Base-by-base conservation (phyloP, 805 yeast species). In the Wickerhamomyces canadensis region DNA sequence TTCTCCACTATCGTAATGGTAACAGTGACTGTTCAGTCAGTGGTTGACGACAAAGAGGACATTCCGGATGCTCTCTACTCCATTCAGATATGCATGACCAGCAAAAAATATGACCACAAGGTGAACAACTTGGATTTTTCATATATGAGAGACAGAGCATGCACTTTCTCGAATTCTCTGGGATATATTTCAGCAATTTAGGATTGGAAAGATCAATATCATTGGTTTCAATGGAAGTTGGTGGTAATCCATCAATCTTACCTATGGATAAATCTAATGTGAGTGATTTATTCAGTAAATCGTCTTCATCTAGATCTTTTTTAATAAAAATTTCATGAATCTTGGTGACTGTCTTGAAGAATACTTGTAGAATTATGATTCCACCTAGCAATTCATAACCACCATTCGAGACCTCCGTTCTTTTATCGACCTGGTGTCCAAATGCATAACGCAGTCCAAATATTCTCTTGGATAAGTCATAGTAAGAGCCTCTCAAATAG, bases 41-140 rank as follows among this genome's bases (percentile, higher is more conserved):
- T 18, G 65, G 69, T 45, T 82, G 93, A 37, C 98, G 62, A 54
- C 98, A 93, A 19, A 93, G 64, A 0, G 98, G 98, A 55, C 98
- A 91, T 53, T 88, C 96, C 0, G 87, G 80, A 42, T 74, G 65
- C 47, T 88, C 96, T 44, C 86, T 68, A 41, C 88, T 76, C 98
- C 98, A 91, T 49, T 84, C 95, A 6, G 78, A 69, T 5, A 88
- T 78, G 57, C 98, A 91, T 6, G 67, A 68, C 97, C 98, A 91
- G 61, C 98, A 91, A 58, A 85, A 91, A 13, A 86, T 40, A 57
- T 91, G 98, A 0, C 98, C 98, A 61, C 98, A 91, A 5, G 80
- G 74, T 0, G 95, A 87, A 42, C 85, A 76, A 1, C 95, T 67
- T 5, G 98, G 98, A 43, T 84, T 76, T 2, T 62, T 67, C 93